Base-by-base conservation (phyloP, 805 yeast genomes). In the Maudiozyma barnettii region DNA sequence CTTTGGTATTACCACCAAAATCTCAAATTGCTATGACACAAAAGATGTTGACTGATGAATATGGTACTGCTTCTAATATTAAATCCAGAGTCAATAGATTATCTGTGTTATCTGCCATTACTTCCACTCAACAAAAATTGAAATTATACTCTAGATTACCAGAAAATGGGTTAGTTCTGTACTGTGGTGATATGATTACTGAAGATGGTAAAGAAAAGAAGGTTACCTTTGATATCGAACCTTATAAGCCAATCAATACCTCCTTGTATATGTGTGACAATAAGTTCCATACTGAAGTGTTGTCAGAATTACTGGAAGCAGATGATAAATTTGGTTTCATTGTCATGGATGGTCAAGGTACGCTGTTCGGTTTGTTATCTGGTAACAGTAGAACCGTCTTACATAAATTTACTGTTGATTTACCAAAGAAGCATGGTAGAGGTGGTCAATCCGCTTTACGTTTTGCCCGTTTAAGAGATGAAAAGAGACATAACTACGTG, bases 391-490 rank as follows among this genome's bases (percentile, higher is more conserved):
- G 99, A 75, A 96, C 93, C 53, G 87, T 93, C 41, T 75, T 93
- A 63, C 96, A 91, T 70, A 93, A 93, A 70, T 93, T 93, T 71
- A 84, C 89, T 1, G 99, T 93, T 48, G 99, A 93, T 69, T 76
- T 93, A 60, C 99, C 99, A 60, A 93, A 93, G 76, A 93, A 93
- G 87, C 99, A 93, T 76, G 99, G 99, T 63, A 85, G 99, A 78
- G 99, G 99, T 85, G 99, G 99, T 84, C 99, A 93, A 75, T 93
- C 99, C 53, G 99, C 99, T 41, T 67, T 93, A 58, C 98, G 99
- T 87, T 93, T 93, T 76, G 83, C 97, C 22, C 90, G 99, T 77
- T 77, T 93, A 69, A 85, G 99, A 78, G 99, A 93, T 60, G 99
- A 93, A 72, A 93, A 93, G 69, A 88, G 99, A 75, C 99, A 93